Evolutionary conservation across 345 rosid species (phyloP), one percentile per base, ranked within the genome.

Genomic region (Pistacia atlantica): DNA sequence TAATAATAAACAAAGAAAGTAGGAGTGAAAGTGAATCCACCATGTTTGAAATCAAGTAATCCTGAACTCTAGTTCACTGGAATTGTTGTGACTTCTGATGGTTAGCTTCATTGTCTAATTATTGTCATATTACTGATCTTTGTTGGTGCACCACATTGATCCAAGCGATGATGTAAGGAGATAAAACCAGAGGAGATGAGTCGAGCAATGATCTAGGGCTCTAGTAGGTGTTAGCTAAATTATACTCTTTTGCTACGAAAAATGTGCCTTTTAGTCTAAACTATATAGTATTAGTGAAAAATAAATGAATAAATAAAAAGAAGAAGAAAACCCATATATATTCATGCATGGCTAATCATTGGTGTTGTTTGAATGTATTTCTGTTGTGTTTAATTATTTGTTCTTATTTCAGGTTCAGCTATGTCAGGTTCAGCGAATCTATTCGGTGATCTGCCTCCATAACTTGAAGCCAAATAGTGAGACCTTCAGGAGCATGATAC

Each of bases 401-500:
- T 51, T 74, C 70, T 74, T 67, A 58, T 72, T 65, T 70, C 64
- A 96, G 99, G 99, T 90, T 72, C 79, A 81, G 71, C 83, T 25
- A 25, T 25, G 25, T 70, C 66, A 96, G 99, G 99, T 90, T 72
- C 79, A 81, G 71, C 83, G 83, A 83, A 83, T 96, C 74, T 87
- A 86, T 81, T 86, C 92, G 63, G 42, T 91, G 67, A 87, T 96
- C 66, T 67, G 79, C 72, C 75, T 49, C 58, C 86, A 83, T 76
- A 77, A 81, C 67, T 78, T 93, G 92, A 81, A 80, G 84, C 89
- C 98, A 78, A 88, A 79, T 79, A 71, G 61, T 65, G 97, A 92
- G 82, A 92, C 90, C 73, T 89, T 89, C 88, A 83, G 85, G 79
- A 78, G 78, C 73, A 87, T 92, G 87, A 93, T 96, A 88, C 86